Evolutionary conservation across 2,329 filamentous ascomycete genomes (phyloP).

Genomic region (Penicillium sumatraense): DNA sequence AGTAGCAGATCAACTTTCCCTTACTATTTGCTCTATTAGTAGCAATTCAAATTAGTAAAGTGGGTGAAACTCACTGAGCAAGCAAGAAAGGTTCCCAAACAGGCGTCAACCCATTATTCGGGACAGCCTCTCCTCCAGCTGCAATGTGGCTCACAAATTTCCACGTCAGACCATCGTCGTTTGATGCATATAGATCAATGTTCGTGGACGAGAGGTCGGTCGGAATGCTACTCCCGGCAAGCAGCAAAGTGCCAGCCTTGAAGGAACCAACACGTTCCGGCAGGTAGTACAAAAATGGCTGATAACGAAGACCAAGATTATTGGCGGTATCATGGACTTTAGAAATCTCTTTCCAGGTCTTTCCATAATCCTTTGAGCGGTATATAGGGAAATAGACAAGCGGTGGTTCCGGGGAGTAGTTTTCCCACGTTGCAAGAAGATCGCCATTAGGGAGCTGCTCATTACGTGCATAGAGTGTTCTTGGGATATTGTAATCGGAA

Average conservation of each 20-base stretch:
- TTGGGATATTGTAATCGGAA: slow-evolving; percentile 50
- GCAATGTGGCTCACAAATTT: slow-evolving; percentile 70
- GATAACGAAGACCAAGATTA: slow-evolving; percentile 69
- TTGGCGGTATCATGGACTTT: slow-evolving; percentile 67
- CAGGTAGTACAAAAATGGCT: slow-evolving; percentile 70
- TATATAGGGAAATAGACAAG: slow-evolving; percentile 58
- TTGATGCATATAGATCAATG: slow-evolving; percentile 71
- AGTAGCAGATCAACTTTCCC: slow-evolving; percentile 67
- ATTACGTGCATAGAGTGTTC: slow-evolving; percentile 58
- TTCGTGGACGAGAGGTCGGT: slow-evolving; percentile 64
- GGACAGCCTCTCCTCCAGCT: slow-evolving; percentile 63
- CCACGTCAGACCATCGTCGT: slow-evolving; percentile 66
- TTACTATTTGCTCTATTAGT: slow-evolving; percentile 39
- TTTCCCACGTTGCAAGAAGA: slow-evolving; percentile 60
- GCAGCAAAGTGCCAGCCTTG: slow-evolving; percentile 65
- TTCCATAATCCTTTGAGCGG: slow-evolving; percentile 58
- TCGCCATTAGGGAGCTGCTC: slow-evolving; percentile 50
- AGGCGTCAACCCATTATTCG: slow-evolving; percentile 68
- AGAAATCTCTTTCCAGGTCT: slow-evolving; percentile 67
- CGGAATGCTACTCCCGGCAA: slow-evolving; percentile 61
- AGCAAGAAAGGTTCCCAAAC: slow-evolving; percentile 75
- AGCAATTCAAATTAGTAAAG: not conserved
- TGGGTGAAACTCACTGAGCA: slow-evolving; percentile 44
- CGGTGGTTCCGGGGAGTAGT: slow-evolving; percentile 60
- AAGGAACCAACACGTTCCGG: slow-evolving; percentile 62